Conservation (phyloP, 2,329 filamentous ascomycete species). For the Thielaviopsis populi region DNA sequence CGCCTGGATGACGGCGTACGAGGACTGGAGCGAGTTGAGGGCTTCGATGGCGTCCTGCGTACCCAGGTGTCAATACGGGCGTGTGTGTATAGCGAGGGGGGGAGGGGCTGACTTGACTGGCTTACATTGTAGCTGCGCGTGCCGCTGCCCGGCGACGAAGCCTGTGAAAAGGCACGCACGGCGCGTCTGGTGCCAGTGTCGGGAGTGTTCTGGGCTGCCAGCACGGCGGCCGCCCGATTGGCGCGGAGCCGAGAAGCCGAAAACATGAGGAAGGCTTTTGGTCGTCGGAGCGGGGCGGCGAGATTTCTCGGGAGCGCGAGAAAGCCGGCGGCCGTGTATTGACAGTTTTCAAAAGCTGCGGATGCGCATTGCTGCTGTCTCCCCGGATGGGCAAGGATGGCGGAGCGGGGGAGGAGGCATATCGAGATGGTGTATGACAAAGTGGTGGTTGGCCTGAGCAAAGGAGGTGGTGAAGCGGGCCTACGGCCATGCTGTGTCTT, state of each 20-base stretch:
- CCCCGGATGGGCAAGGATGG: too few species aligned
- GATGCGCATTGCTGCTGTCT: too few species aligned
- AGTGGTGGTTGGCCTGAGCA: too few species aligned
- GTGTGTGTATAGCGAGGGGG: background rate
- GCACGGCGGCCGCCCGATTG: background rate
- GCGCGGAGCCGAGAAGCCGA: background rate
- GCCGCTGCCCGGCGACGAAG: background rate
- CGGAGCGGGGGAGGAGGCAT: too few species aligned
- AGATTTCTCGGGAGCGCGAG: too few species aligned
- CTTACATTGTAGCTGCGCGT: slow-evolving; percentile 6
- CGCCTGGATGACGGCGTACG: slow-evolving; percentile 65
- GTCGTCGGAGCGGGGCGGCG: too few species aligned
- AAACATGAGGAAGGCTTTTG: background rate
- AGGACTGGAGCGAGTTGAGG: slow-evolving; percentile 82
- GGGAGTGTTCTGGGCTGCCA: background rate
- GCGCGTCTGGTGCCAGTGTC: background rate
- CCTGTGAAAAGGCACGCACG: background rate
- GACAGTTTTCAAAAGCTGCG: too few species aligned
- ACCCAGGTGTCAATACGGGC: background rate
- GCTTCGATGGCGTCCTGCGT: slow-evolving; percentile 68
- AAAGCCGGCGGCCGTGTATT: too few species aligned
- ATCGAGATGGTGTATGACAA: too few species aligned
- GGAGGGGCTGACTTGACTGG: background rate
- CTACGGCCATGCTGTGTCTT: background rate
- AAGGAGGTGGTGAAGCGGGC: too few species aligned